phyloP scores from a whole-genome alignment of 1,284 basidiomycete genomes.

The Sporisorium graminicola region DNA sequence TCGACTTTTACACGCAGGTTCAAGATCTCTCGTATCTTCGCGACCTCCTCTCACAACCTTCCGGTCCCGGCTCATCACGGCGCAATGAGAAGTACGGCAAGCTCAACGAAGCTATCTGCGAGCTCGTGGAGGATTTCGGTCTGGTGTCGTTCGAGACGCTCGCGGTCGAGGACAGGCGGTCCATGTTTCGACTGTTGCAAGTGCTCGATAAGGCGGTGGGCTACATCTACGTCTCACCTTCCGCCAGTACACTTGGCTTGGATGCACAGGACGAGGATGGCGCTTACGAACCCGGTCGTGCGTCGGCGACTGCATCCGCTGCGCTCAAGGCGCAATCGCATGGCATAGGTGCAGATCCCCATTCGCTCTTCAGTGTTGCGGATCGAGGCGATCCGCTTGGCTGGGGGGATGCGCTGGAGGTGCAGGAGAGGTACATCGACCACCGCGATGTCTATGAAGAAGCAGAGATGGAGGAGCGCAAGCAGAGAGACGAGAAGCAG shows the following conservation, averaged over 20 bases:
- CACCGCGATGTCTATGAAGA: constrained; percentile 46
- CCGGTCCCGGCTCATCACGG: constrained; percentile 39
- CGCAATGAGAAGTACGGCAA: constrained; percentile 52
- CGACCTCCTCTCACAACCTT: constrained; percentile 74
- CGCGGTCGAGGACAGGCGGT: constrained; percentile 72
- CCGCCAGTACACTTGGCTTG: constrained; percentile 12
- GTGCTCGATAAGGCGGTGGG: constrained; percentile 67
- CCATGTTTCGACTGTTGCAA: constrained; percentile 64
- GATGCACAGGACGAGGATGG: constrained; percentile 36
- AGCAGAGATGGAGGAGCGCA: constrained; percentile 34
- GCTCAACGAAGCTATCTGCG: constrained; percentile 89
- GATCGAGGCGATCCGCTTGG: constrained; percentile 56
- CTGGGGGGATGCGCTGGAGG: constrained; percentile 60
- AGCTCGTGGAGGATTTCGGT: constrained; percentile 92
- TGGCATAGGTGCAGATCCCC: constrained; percentile 47
- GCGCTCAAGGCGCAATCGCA: constrained; percentile 25
- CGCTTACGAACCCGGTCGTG: constrained; percentile 37
- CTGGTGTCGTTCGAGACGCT: constrained; percentile 97
- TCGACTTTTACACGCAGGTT: constrained; percentile 98
- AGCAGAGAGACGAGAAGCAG: constrained; percentile 40
- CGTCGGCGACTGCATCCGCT: constrained; percentile 35
- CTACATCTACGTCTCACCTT: constrained; percentile 55
- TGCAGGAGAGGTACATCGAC: constrained; percentile 64
- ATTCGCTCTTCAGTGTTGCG: constrained; percentile 57
- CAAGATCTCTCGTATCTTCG: constrained; percentile 93